These are phyloP conservation scores for Fusarium papillatum DNA, from an alignment of 2,329 filamentous ascomycete species.

Conservation along the genomic window DNA sequence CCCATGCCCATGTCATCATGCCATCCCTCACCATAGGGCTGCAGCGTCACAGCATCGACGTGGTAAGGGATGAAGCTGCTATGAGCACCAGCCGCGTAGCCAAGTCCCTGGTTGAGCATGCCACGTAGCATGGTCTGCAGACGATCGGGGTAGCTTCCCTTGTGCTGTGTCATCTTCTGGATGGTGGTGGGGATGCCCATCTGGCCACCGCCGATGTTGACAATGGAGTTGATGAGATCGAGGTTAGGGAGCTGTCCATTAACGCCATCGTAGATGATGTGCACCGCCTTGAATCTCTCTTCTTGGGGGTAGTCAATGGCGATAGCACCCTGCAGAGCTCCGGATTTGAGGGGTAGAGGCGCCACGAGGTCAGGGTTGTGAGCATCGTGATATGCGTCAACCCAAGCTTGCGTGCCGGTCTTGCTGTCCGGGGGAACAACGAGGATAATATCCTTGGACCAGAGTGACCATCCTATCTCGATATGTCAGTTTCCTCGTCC, in stretches of 20 bases:
- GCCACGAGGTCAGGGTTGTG: conserved; percentile 80
- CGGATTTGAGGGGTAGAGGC: conserved; percentile 89
- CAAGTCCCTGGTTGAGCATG: conserved; percentile 92
- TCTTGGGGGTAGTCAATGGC: conserved; percentile 95
- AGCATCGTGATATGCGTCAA: conserved; percentile 96
- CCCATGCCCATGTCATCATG: conserved; percentile 98
- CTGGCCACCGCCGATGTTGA: conserved; percentile 88
- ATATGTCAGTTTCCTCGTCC: conserved; percentile 31
- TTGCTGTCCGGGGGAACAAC: conserved; percentile 90
- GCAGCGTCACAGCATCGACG: conserved; percentile 94
- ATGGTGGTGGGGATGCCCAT: conserved; percentile 90
- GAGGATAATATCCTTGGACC: conserved; percentile 99
- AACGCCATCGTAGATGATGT: conserved; percentile 94
- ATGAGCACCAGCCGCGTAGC: conserved; percentile 90
- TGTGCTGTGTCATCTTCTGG: conserved; percentile 90
- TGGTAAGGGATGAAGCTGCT: conserved; percentile 98
- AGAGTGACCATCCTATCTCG: conserved; percentile 87
- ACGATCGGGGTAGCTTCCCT: conserved; percentile 83
- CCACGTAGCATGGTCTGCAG: conserved; percentile 91
- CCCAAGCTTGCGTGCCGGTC: conserved; percentile 94
- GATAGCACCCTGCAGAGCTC: conserved; percentile 91
- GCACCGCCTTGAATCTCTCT: conserved; percentile 86
- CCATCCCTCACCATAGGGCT: conserved; percentile 92
- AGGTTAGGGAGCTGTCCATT: conserved; percentile 97
- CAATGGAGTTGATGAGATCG: conserved; percentile 94